Base-by-base conservation (phyloP, 441 rosid species). In the Raphanus hybrid region DNA sequence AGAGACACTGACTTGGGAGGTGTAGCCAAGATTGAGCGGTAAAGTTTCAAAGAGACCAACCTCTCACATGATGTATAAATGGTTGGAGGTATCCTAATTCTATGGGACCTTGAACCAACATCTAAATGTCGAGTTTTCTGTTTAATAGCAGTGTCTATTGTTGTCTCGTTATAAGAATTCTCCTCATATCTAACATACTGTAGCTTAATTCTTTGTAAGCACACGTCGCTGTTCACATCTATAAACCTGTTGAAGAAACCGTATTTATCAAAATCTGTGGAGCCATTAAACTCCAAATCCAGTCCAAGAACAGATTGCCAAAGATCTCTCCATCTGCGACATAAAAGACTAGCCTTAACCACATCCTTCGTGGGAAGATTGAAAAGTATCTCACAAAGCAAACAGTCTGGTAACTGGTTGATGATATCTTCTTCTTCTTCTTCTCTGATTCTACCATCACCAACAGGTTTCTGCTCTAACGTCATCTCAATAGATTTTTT, bases 41-140 rank as follows among this genome's bases (percentile, higher is more conserved):
- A 8, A 43, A 41, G 66, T 39, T 57, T 58, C 67, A 69, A 63
- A 15, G 63, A 69, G 10, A 70, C 70, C 75, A 76, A 52, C 16
- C 45, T 76, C 65, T 69, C 80, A 52, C 75, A 70, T 37, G 67
- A 74, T 67, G 75, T 62, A 26, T 62, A 76, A 35, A 76, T 50
- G 41, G 69, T 61, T 39, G 74, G 69, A 76, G 80, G 70, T 35
- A 76, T 61, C 18, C 12, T 7, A 70, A 76, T 16, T 29, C 0
- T 29, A 29, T 29, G 34, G 34, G 34, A 3, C 55, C 55, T n/a
- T 39, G 55, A 12, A n/a, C 6, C 16, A 48, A 48, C 7, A n/a
- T 48, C 55, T n/a, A n/a, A 48, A 4, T 48, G 16, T 48, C 5
- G 16, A 48, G 5, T 29, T 43, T 43, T 10, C 11, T 43, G 39